Base-by-base conservation (phyloP, 78 protist genomes). In the Diacronema lutheri region DNA sequence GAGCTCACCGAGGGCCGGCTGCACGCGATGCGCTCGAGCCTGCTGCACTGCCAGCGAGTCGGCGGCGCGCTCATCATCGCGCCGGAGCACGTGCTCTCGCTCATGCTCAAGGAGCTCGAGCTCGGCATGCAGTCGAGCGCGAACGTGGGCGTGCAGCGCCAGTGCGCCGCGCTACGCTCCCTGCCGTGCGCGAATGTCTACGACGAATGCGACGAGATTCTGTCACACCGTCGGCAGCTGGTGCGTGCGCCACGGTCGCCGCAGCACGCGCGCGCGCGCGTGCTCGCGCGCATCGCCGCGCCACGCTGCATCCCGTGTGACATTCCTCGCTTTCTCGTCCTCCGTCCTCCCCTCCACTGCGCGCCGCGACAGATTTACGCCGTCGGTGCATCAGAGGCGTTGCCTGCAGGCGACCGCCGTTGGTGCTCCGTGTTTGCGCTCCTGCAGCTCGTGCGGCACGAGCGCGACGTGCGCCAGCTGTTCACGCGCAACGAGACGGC, bases 21-120 rank as follows among this genome's bases (percentile, higher is more conserved):
- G 20, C 20, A 23, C 13, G 3, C 10, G 23, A 40, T 81, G 60
- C n/a, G 5, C 0, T 16, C 10, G 19, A 2, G 33, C 26, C 21
- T 64, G 6, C 44, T 3, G 58, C 25, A 10, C 5, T 40, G 61
- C 76, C 3, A 19, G 56, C 40, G 23, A 0, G 1, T 9, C 13
- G 77, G 76, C 72, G 76, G 64, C 21, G 33, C 37, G n/a, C 5
- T 64, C 3, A 4, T 65, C 20, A 21, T 65, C 16, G 74, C 76
- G 72, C 85, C 85, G 23, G 85, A 81, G 76, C 85, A 81, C 21
- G 38, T 57, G 33, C 58, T 81, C 26, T 81, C 85, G 1, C 41
- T 81, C 46, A 31, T n/a, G 76, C 85, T 81, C 85, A 81, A 81
- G 85, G 12, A 46, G 31, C 72, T 21, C 44, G 83, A 78, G 55